Base-by-base conservation (phyloP, 2,329 filamentous ascomycete genomes). In the Monilinia fructicola region DNA sequence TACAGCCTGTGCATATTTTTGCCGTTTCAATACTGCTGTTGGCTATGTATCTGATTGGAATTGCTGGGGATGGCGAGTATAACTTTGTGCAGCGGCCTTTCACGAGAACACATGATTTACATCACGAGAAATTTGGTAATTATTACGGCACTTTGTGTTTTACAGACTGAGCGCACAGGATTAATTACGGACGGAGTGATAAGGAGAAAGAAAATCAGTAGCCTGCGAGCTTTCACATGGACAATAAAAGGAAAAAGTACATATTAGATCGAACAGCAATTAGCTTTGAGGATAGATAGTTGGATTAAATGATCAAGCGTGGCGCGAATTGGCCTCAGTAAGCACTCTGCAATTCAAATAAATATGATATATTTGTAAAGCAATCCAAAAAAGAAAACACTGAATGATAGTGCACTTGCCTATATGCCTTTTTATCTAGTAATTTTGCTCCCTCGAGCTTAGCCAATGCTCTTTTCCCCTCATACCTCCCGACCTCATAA, bases 391-490 rank as follows among this genome's bases (percentile, higher is more conserved):
- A 6, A 50, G 6, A 44, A 54, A 12, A 58, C 28, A 18, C 14
- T 46, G 5, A 50, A 26, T 21, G 44, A 60, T 48, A 26, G 44
- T 48, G 44, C 28, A 50, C 58, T 61, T 26, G 31, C 28, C 50
- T 61, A 4, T 60, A 61, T 38, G 14, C 18, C 16, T 52, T 50
- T 50, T 14, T 18, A 50, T 26, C 7, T 26, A 61, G 23, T 35
- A n/a, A 61, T 23, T 26, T 26, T 40, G 44, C 58, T 50, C 12
- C 46, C 58, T 61, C 44, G 31, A 61, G 58, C 58, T 61, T 40
- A 26, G n/a, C 28, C 1, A 31, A 21, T 38, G 44, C 58, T 38
- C 58, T 21, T 21, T 50, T 38, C 31, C 44, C 14, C 46, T 35
- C n/a, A 26, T 61, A 35, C 28, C 58, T 50, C 44, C 44, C 21